Conservation (phyloP, 352 stramenopile species). For the Phytopythium chamaehyphon region DNA sequence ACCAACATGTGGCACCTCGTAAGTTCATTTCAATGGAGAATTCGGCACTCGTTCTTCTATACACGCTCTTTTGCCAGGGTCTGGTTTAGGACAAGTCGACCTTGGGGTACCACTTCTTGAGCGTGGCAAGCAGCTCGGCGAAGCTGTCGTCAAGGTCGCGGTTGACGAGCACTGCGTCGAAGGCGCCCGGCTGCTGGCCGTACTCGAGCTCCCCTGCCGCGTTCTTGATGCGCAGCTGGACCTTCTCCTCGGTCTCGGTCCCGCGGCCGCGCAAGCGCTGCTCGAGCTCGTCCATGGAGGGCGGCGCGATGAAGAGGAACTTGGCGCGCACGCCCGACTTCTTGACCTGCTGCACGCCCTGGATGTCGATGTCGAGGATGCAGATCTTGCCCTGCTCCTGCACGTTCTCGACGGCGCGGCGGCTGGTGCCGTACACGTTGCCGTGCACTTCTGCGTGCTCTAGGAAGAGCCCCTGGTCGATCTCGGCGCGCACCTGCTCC, state of each 20-base stretch:
- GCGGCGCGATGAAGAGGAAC: slow-evolving; percentile 96
- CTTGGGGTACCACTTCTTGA: slow-evolving; percentile 76
- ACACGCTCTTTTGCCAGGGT: not conserved
- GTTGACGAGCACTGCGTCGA: slow-evolving; percentile 90
- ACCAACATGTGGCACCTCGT: not conserved
- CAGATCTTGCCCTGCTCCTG: slow-evolving; percentile 94
- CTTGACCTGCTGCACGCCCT: slow-evolving; percentile 95
- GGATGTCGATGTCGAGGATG: slow-evolving; percentile 98
- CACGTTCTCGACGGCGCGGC: slow-evolving; percentile 90
- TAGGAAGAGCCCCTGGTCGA: slow-evolving; percentile 94
- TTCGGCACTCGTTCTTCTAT: not conserved
- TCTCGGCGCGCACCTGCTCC: slow-evolving; percentile 91
- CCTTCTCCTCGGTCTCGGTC: slow-evolving; percentile 96
- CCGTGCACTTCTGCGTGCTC: slow-evolving; percentile 97
- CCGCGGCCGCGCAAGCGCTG: slow-evolving; percentile 90
- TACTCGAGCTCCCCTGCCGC: slow-evolving; percentile 92
- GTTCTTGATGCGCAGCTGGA: slow-evolving; percentile 92
- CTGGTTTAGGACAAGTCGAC: slow-evolving; percentile 42
- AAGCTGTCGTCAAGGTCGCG: slow-evolving; percentile 84
- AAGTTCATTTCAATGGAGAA: not conserved
- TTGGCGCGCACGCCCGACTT: slow-evolving; percentile 82
- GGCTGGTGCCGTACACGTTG: slow-evolving; percentile 97
- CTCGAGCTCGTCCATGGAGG: slow-evolving; percentile 94
- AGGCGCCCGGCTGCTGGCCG: slow-evolving; percentile 72
- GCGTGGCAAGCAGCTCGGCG: slow-evolving; percentile 49